These are phyloP conservation scores for Phialophora tarda DNA, from an alignment of 2,329 filamentous ascomycete genomes.

Conservation along the genomic window DNA sequence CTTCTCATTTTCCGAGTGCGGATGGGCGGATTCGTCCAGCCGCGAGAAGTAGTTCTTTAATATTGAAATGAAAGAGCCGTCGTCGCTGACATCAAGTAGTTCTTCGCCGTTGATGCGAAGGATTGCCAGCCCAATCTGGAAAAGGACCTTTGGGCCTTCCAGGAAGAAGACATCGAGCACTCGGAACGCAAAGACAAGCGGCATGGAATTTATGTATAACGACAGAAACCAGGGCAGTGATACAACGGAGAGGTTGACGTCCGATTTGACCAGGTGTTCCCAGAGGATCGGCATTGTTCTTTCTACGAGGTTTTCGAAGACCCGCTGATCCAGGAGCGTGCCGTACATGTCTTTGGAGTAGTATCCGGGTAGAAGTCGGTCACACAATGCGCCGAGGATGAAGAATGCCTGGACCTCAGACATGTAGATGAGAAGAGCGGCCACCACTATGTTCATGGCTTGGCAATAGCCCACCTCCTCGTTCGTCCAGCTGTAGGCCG, in stretches of 20 bases:
- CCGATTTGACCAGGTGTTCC: slow-evolving; percentile 96
- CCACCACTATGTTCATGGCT: slow-evolving; percentile 99
- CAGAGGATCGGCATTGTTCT: slow-evolving; percentile 98
- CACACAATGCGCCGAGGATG: slow-evolving; percentile 86
- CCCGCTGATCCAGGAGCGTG: slow-evolving; percentile 92
- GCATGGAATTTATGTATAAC: slow-evolving; percentile 99
- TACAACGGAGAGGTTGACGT: slow-evolving; percentile 95
- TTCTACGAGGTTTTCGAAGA: slow-evolving; percentile 97
- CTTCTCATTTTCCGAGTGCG: slow-evolving; percentile 93
- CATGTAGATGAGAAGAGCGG: slow-evolving; percentile 97
- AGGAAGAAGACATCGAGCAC: slow-evolving; percentile 98
- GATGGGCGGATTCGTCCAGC: slow-evolving; percentile 93
- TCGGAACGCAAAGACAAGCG: slow-evolving; percentile 93
- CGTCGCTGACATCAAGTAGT: slow-evolving; percentile 87
- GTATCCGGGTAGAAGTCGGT: slow-evolving; percentile 91
- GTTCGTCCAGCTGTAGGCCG: slow-evolving; percentile 97
- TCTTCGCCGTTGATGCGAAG: slow-evolving; percentile 96
- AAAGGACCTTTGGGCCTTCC: slow-evolving; percentile 94
- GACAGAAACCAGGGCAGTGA: slow-evolving; percentile 98
- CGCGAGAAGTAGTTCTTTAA: slow-evolving; percentile 93
- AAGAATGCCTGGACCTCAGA: slow-evolving; percentile 96
- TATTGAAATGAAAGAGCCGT: slow-evolving; percentile 95
- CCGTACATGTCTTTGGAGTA: slow-evolving; percentile 99
- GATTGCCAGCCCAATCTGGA: slow-evolving; percentile 96
- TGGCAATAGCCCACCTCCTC: slow-evolving; percentile 97